Evolutionary conservation across 2,329 filamentous ascomycete species (phyloP).

Genomic region (Colletotrichum echinochloae): DNA sequence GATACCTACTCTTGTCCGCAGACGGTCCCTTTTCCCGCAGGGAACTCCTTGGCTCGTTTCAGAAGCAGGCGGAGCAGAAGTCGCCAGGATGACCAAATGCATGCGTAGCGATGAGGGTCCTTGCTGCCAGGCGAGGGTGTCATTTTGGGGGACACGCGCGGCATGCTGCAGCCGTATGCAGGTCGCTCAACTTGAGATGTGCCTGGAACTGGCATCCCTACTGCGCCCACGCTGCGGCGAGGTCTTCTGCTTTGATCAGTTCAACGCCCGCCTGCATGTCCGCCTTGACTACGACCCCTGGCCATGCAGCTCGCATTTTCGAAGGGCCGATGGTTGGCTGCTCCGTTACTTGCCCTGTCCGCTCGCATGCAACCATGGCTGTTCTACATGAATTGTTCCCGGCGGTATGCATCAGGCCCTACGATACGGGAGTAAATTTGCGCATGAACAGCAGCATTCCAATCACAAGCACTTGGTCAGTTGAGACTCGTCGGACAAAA

Average conservation of each 20-base stretch:
- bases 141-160: conserved; percentile 28
- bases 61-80: conserved; percentile 10
- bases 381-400: neutral
- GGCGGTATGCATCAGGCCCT: neutral
- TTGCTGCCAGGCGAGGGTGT: conserved; percentile 20
- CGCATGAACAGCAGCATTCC: neutral
- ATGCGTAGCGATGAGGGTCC: conserved; percentile 10
- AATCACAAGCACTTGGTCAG: neutral
- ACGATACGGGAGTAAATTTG: neutral
- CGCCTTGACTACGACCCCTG: conserved; percentile 23
- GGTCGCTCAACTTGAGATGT: conserved; percentile 15
- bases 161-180: conserved; percentile 32
- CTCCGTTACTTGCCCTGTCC: neutral
- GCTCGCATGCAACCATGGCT: neutral
- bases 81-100: conserved; percentile 11
- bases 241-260: conserved; percentile 13
- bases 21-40: neutral
- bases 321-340: neutral
- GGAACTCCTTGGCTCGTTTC: conserved; percentile 34
- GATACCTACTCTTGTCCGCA: neutral
- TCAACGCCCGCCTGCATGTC: conserved; percentile 15
- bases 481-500: no score
- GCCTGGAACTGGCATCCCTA: conserved; percentile 17
- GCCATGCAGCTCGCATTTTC: conserved; percentile 4
- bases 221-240: neutral